Evolutionary conservation across 2,329 filamentous ascomycete species (phyloP).

Genomic region (Stemphylium beticola): DNA sequence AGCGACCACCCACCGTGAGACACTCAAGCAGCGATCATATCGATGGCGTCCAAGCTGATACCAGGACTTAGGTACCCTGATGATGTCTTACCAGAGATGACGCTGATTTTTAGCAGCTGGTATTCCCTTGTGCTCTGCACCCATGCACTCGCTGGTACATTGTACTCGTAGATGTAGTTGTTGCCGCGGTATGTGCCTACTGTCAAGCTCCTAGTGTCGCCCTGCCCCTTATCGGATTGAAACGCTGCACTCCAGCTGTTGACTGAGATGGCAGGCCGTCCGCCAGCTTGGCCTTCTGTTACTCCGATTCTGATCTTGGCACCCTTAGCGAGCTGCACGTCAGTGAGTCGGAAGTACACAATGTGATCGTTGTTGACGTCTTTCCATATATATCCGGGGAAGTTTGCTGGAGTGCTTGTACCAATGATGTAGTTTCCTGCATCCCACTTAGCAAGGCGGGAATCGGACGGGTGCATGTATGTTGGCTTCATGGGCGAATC

Average conservation of each 20-base stretch:
- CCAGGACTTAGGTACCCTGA: conserved; percentile 29
- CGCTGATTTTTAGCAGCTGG: conserved; percentile 26
- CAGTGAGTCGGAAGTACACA: conserved; percentile 48
- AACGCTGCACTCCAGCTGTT: conserved; percentile 25
- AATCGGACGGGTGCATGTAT: conserved; percentile 51
- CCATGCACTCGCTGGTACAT: conserved; percentile 32
- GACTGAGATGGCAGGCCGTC: conserved; percentile 23
- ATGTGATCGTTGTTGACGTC: conserved; percentile 52
- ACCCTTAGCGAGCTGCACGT: conserved; percentile 27
- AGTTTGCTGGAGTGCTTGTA: conserved; percentile 21
- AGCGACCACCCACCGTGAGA: background rate
- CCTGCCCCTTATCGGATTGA: conserved; percentile 25
- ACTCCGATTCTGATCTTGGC: conserved; percentile 32
- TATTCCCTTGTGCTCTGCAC: conserved; percentile 23
- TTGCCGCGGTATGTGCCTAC: conserved; percentile 34
- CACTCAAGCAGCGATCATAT: conserved; percentile 19
- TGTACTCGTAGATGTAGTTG: conserved; percentile 31
- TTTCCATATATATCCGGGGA: conserved; percentile 54
- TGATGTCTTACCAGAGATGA: conserved; percentile 28
- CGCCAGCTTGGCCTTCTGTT: conserved; percentile 27
- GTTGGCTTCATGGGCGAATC: conserved; percentile 51
- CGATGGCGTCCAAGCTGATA: conserved; percentile 28
- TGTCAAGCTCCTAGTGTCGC: conserved; percentile 26
- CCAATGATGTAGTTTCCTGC: conserved; percentile 29
- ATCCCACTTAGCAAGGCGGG: conserved; percentile 37